A percentile compares a stretch with the other conserved stretches of the same genome.
phyloP scores from a whole-genome alignment of 202 grass and related monocot genomes.

The Digitaria exilis region DNA sequence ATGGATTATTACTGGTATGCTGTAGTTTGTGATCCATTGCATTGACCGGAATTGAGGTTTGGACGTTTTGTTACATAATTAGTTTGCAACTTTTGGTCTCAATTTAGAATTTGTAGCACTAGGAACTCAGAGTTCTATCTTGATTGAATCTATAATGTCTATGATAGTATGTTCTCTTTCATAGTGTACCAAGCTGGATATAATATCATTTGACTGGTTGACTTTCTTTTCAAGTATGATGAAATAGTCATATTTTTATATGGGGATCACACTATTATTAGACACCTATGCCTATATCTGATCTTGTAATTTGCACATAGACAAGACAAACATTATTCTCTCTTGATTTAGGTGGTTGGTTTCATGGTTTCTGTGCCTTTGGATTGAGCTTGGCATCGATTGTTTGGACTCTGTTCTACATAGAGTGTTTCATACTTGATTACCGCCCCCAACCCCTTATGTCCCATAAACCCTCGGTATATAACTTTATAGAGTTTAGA shows the following conservation, averaged over 20 bases:
- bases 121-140: constrained; percentile 5
- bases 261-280: constrained; percentile 13
- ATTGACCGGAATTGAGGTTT: background rate
- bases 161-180: constrained; percentile 7
- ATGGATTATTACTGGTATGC: background rate
- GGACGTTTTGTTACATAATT: background rate
- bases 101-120: constrained; percentile 1
- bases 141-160: constrained; percentile 5
- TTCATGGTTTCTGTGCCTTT: background rate
- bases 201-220: background rate
- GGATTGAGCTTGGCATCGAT: background rate
- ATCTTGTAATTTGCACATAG: constrained; percentile 3
- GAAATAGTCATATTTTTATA: constrained; percentile 28
- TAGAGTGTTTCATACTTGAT: background rate
- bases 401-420: background rate
- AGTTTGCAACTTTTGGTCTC: background rate
- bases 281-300: constrained; percentile 18
- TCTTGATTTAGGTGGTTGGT: constrained; percentile 8
- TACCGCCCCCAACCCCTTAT: too few relatives aligned
- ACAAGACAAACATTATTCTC: background rate
- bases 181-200: background rate
- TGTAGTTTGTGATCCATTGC: background rate
- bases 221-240: background rate
- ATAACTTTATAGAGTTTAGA: background rate
- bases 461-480: background rate